Conservation (phyloP, 495 filamentous ascomycete species). For the Penicillium soppii region DNA sequence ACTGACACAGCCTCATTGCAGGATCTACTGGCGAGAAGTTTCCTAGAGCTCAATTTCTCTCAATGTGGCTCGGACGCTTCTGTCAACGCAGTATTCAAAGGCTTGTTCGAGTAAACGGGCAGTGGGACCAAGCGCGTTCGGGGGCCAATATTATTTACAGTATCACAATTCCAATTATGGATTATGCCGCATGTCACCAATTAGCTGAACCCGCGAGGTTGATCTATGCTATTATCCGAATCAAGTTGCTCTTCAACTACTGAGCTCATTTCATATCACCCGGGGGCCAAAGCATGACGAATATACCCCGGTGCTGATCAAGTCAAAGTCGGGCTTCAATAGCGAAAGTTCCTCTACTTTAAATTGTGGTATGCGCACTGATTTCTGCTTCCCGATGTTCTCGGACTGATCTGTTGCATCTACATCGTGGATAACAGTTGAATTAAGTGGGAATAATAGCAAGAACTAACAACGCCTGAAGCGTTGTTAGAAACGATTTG, state of each 20-base stretch:
- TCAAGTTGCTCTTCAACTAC: background rate
- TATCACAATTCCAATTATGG: constrained; percentile 5
- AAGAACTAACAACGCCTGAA: background rate
- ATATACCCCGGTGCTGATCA: no score
- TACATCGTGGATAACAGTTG: no score
- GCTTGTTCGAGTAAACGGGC: constrained; percentile 17
- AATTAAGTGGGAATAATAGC: no score
- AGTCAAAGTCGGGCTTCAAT: no score
- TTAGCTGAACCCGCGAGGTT: background rate
- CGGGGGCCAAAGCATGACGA: background rate
- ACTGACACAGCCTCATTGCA: constrained; percentile 12
- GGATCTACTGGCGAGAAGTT: constrained; percentile 36
- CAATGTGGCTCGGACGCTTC: background rate
- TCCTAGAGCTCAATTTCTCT: constrained; percentile 32
- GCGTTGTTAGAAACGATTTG: constrained; percentile 7
- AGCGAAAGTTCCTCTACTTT: no score
- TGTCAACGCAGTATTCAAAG: constrained; percentile 20
- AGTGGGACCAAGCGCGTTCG: background rate
- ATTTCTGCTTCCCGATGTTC: no score
- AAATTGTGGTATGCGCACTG: no score
- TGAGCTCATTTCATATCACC: background rate
- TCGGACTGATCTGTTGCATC: no score
- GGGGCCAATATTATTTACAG: background rate
- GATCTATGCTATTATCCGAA: constrained; percentile 15
- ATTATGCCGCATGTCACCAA: background rate